These are phyloP conservation scores for Lactarius vividus DNA, from an alignment of 768 basidiomycete genomes.

Conservation along the genomic window DNA sequence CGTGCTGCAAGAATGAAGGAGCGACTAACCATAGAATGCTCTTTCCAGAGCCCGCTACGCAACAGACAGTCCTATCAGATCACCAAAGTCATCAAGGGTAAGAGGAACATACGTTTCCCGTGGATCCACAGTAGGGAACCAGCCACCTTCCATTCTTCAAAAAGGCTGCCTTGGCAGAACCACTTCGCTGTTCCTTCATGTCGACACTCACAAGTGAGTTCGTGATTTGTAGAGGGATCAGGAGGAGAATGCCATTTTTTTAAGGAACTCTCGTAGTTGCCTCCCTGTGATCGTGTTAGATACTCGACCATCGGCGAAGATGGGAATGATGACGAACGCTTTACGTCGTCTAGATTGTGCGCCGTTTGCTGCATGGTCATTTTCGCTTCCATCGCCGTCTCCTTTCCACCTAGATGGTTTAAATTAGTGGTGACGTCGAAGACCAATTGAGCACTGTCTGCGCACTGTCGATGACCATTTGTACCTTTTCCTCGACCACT, in stretches of 20 bases:
- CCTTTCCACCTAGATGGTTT: background rate
- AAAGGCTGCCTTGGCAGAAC: background rate
- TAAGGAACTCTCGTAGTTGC: background rate
- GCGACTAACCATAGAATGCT: background rate
- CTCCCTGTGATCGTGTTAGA: background rate
- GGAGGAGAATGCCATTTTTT: background rate
- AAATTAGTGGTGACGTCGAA: background rate
- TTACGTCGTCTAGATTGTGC: background rate
- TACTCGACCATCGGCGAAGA: background rate
- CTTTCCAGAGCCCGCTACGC: background rate
- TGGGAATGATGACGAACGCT: background rate
- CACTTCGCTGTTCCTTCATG: background rate
- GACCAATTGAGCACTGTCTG: background rate
- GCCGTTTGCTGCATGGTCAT: background rate
- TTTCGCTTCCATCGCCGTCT: background rate
- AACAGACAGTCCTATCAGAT: background rate
- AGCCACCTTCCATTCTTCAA: background rate
- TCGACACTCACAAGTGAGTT: background rate
- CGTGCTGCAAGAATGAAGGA: background rate
- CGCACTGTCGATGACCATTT: background rate
- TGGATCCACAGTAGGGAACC: background rate
- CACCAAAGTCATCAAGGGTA: background rate
- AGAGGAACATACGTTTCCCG: background rate
- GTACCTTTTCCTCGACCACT: background rate
- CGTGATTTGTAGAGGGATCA: background rate